Evolutionary conservation across 768 basidiomycete genomes (phyloP).

Genomic region (Psilocybe cyanescens): DNA sequence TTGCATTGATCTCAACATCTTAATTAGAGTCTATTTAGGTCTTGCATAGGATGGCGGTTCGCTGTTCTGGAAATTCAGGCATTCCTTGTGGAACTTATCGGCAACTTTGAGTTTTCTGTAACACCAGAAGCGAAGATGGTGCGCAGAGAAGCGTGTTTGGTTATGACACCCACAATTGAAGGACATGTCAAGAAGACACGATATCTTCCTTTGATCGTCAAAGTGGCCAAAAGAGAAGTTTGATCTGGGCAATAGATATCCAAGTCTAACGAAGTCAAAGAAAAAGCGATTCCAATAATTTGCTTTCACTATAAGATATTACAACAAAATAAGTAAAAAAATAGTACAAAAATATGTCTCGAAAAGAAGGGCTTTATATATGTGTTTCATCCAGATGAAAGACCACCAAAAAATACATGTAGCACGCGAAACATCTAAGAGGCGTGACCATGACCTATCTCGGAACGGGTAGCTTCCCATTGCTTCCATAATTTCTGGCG

Average conservation of each 20-base stretch:
- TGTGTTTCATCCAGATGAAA: background rate
- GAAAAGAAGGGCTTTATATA: background rate
- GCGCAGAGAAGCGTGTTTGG: slow-evolving; percentile 40
- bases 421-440: slow-evolving; percentile 18
- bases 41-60: slow-evolving; percentile 43
- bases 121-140: slow-evolving; percentile 38
- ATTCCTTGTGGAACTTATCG: slow-evolving; percentile 59
- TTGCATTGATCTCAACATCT: background rate
- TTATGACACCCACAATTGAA: slow-evolving; percentile 47
- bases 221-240: slow-evolving; percentile 32
- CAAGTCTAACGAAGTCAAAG: background rate
- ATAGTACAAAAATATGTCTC: background rate
- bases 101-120: slow-evolving; percentile 55
- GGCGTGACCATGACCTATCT: slow-evolving; percentile 19
- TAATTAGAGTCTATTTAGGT: slow-evolving; percentile 19
- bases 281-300: background rate
- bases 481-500: slow-evolving; percentile 29
- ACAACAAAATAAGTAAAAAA: background rate
- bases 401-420: background rate
- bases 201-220: slow-evolving; percentile 43
- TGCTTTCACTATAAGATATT: slow-evolving; percentile 1
- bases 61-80: slow-evolving; percentile 57
- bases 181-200: slow-evolving; percentile 44
- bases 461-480: slow-evolving; percentile 28
- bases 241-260: background rate